A percentile compares a stretch with the other conserved stretches of the same genome.
Evolutionary conservation across 805 yeast genomes (phyloP).

Genomic region (Kodamaea sagamina): DNA sequence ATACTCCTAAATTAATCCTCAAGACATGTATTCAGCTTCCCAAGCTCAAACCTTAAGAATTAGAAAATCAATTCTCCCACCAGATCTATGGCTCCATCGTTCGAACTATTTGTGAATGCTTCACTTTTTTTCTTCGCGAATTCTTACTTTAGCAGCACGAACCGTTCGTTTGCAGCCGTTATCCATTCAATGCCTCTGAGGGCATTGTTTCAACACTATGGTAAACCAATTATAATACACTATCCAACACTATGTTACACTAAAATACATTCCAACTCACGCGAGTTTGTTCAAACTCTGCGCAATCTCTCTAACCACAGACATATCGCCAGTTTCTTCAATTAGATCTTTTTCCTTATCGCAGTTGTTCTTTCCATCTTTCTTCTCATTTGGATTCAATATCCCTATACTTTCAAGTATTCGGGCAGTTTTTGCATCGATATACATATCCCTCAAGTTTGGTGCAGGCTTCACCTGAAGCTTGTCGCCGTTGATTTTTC

Average conservation of each 20-base stretch:
- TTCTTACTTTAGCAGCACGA: no score
- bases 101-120: no score
- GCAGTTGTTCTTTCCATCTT: not conserved
- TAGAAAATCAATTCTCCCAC: no score
- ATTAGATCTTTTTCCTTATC: not conserved
- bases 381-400: constrained; percentile 8
- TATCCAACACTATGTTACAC: constrained; percentile 1
- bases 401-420: constrained; percentile 25
- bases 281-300: not conserved
- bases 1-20: no score
- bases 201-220: no score
- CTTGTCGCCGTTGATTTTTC: constrained; percentile 27
- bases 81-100: no score
- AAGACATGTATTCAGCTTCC: no score
- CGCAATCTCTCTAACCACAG: constrained; percentile 10
- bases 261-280: constrained; percentile 1
- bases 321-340: constrained; percentile 6
- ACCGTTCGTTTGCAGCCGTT: no score
- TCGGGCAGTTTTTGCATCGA: constrained; percentile 39
- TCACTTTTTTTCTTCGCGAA: no score
- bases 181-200: no score
- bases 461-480: constrained; percentile 25
- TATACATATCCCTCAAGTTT: constrained; percentile 39
- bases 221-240: constrained; percentile 7
- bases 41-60: no score